Evolutionary conservation across 179 eudicot species (phyloP), one percentile per base, ranked within the genome.

Genomic region (Patellifolia procumbens): DNA sequence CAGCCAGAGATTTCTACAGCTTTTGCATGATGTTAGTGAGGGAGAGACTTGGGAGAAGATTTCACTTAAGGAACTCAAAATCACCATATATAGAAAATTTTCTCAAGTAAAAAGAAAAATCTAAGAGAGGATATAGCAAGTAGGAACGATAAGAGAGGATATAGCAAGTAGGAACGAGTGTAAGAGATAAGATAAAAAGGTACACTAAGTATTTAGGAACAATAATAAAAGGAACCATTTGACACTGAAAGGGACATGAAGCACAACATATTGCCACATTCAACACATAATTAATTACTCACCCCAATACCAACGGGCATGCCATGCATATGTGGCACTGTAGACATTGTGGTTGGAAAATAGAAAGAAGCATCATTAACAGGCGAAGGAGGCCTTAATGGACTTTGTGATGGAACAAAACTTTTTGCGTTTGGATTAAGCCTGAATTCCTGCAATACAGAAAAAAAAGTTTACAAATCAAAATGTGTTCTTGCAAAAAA

Each of bases 221-320:
- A 51, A 51, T 3, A 65, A 65, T 19, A 65, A 19, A 34, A 5
- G 46, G 24, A 65, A 65, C 24, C 69, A 37, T 17, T 65, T 34
- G 15, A 12, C 7, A 71, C 59, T 53, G 56, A n/a, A n/a, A n/a
- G n/a, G n/a, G n/a, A n/a, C 42, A 55, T 49, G 19, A 58, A 9
- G 26, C 56, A 51, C 31, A 24, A 19, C 46, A 37, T 12, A 26
- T 28, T 66, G 35, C 43, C 63, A 42, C 34, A 49, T 28, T 20
- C 28, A 67, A 31, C 51, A 53, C 45, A 72, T 15, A 72, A 61
- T n/a, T 67, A 79, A 65, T 51, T 63, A 84, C 98, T 89, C 76
- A 89, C 98, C 93, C 97, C 98, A 79, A 91, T 73, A 78, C 92
- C 92, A 53, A 92, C 86, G 70, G 92, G 96, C 92, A 92, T 85